phyloP scores from a whole-genome alignment of 2,329 filamentous ascomycete genomes.

The Stemphylium beticola region DNA sequence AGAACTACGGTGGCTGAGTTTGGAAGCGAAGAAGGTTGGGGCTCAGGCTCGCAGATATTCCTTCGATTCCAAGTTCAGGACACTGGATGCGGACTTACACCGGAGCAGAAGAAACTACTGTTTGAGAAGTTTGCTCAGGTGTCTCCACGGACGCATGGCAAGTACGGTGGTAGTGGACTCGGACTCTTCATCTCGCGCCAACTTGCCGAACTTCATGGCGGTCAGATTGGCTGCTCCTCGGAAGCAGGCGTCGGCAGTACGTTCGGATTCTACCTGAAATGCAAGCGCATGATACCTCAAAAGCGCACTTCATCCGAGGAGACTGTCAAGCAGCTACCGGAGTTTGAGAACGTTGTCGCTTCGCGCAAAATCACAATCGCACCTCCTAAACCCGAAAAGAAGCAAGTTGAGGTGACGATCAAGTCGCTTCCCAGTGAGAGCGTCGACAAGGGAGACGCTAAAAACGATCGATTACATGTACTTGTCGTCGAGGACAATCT shows the following conservation, averaged over 20 bases:
- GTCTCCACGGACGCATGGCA: slow-evolving; percentile 43
- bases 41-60: slow-evolving; percentile 33
- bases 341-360: not conserved
- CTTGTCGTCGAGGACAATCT: slow-evolving; percentile 48
- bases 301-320: slow-evolving; percentile 4
- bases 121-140: slow-evolving; percentile 44
- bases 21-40: slow-evolving; percentile 36
- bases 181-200: slow-evolving; percentile 47
- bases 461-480: slow-evolving; percentile 26
- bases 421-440: not conserved
- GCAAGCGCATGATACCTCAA: slow-evolving; percentile 21
- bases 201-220: slow-evolving; percentile 46
- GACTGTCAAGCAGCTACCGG: slow-evolving; percentile 3
- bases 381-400: not conserved
- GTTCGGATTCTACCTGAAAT: slow-evolving; percentile 45
- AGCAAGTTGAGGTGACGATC: not conserved
- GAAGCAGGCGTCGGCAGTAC: slow-evolving; percentile 39
- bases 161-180: slow-evolving; percentile 45
- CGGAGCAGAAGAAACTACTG: slow-evolving; percentile 38
- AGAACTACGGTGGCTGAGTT: slow-evolving; percentile 21
- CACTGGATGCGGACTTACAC: slow-evolving; percentile 41
- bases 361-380: not conserved
- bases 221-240: slow-evolving; percentile 44
- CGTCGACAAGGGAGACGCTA: not conserved
- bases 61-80: slow-evolving; percentile 41